phyloP scores from a whole-genome alignment of 2,329 filamentous ascomycete genomes.

The Fusarium continuum region DNA sequence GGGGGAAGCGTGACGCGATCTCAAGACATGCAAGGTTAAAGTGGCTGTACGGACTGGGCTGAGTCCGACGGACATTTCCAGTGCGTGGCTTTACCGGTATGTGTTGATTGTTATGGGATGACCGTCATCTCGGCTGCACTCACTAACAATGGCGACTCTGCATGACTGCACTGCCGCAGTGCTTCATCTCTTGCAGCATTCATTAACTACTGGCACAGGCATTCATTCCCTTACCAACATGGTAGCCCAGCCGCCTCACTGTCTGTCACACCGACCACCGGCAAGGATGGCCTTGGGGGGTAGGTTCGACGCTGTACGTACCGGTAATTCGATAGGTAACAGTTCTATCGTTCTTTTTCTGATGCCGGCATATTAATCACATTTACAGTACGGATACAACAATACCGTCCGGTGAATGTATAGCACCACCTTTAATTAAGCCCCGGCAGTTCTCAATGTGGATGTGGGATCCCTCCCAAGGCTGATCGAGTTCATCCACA shows the following conservation, averaged over 20 bases:
- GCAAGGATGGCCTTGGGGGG: no score
- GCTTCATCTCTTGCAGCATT: constrained; percentile 13
- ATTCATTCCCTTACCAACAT: constrained; percentile 12
- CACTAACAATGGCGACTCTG: constrained; percentile 22
- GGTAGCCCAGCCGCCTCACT: constrained; percentile 8
- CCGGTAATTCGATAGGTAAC: no score
- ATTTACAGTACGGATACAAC: no score
- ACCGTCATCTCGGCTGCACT: neutral
- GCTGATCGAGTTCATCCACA: constrained; percentile 29
- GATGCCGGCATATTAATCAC: neutral
- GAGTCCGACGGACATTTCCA: constrained; percentile 22
- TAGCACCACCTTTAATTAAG: constrained; percentile 1
- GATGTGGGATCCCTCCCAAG: constrained; percentile 33
- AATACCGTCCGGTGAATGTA: neutral
- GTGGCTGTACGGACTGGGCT: constrained; percentile 33
- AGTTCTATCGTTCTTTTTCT: neutral
- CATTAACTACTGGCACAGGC: constrained; percentile 1
- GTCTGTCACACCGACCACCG: constrained; percentile 13
- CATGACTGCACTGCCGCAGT: constrained; percentile 24
- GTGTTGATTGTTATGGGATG: constrained; percentile 19
- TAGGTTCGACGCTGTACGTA: constrained; percentile 1
- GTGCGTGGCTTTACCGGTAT: neutral
- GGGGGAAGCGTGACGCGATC: constrained; percentile 12
- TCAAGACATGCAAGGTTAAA: constrained; percentile 2
- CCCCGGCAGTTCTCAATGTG: constrained; percentile 26